Evolutionary conservation across 2,329 filamentous ascomycete species (phyloP).

Genomic region (Epichloe baconii): DNA sequence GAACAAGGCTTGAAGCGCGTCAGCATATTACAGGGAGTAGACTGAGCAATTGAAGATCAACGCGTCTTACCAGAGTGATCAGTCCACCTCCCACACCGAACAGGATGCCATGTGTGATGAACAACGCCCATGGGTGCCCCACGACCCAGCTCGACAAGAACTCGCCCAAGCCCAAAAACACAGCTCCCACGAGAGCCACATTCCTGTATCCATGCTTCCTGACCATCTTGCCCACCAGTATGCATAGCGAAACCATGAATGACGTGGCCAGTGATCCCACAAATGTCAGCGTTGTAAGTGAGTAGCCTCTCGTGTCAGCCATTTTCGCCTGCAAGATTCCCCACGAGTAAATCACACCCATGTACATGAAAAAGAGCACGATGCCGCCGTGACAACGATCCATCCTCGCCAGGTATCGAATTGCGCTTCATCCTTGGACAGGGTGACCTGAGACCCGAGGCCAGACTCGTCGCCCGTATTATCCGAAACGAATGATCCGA

Average conservation of each 20-base stretch:
- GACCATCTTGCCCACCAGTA: slow-evolving; percentile 12
- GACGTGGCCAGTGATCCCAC: slow-evolving; percentile 16
- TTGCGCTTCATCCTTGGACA: slow-evolving; percentile 13
- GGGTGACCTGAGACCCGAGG: slow-evolving; percentile 4
- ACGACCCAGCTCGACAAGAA: slow-evolving; percentile 15
- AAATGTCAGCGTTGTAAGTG: slow-evolving; percentile 15
- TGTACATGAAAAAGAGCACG: slow-evolving; percentile 15
- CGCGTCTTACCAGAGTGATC: slow-evolving; percentile 12
- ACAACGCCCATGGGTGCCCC: slow-evolving; percentile 11
- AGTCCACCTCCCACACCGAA: slow-evolving; percentile 16
- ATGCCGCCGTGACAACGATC: slow-evolving; percentile 14
- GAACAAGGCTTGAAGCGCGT: slow-evolving; percentile 11
- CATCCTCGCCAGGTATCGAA: slow-evolving; percentile 12
- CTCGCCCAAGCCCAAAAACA: slow-evolving; percentile 15
- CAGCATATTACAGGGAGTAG: not conserved
- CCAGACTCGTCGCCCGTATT: not conserved
- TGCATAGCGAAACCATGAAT: slow-evolving; percentile 16
- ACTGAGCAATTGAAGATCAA: not conserved
- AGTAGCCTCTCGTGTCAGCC: slow-evolving; percentile 10
- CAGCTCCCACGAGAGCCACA: slow-evolving; percentile 12
- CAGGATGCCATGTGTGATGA: slow-evolving; percentile 14
- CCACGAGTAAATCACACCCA: slow-evolving; percentile 17
- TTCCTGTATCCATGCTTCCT: slow-evolving; percentile 12
- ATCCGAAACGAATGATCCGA: not conserved
- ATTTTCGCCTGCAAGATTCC: slow-evolving; percentile 15